Evolutionary conservation across 192 early-diverging fungal species (phyloP).

Genomic region (Umbelopsis sp.): DNA sequence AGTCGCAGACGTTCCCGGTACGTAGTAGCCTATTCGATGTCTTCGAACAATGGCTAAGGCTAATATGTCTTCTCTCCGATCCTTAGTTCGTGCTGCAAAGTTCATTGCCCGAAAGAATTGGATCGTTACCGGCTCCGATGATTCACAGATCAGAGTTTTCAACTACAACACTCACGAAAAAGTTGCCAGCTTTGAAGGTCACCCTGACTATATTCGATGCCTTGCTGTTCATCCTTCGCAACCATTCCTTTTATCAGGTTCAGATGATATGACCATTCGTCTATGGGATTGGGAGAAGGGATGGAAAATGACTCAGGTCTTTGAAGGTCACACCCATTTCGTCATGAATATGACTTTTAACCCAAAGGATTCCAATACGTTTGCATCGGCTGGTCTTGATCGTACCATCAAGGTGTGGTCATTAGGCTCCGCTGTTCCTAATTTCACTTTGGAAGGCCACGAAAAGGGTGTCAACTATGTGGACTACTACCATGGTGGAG

Average conservation of each 20-base stretch:
- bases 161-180: slow-evolving; percentile 99
- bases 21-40: not conserved
- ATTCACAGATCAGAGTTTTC: slow-evolving; percentile 96
- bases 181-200: slow-evolving; percentile 93
- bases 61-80: not conserved
- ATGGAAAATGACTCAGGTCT: slow-evolving; percentile 94
- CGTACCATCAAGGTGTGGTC: slow-evolving; percentile 98
- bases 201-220: slow-evolving; percentile 95
- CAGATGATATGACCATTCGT: slow-evolving; percentile 97
- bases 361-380: slow-evolving; percentile 99
- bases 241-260: slow-evolving; percentile 89
- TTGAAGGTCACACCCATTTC: slow-evolving; percentile 97
- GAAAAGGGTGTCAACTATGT: slow-evolving; percentile 98
- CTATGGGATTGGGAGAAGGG: slow-evolving; percentile 99
- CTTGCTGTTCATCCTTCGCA: slow-evolving; percentile 98
- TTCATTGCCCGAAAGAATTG: slow-evolving; percentile 98
- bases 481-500: slow-evolving; percentile 97
- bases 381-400: slow-evolving; percentile 96
- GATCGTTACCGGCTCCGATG: slow-evolving; percentile 95
- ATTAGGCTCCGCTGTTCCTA: slow-evolving; percentile 87
- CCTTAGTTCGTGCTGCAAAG: slow-evolving; percentile 92
- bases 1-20: slow-evolving; percentile 89
- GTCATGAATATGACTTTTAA: slow-evolving; percentile 97
- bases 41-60: not conserved
- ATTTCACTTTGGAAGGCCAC: slow-evolving; percentile 97